phyloP scores from a whole-genome alignment of 2,329 filamentous ascomycete species.

The Fusarium coffeatum region DNA sequence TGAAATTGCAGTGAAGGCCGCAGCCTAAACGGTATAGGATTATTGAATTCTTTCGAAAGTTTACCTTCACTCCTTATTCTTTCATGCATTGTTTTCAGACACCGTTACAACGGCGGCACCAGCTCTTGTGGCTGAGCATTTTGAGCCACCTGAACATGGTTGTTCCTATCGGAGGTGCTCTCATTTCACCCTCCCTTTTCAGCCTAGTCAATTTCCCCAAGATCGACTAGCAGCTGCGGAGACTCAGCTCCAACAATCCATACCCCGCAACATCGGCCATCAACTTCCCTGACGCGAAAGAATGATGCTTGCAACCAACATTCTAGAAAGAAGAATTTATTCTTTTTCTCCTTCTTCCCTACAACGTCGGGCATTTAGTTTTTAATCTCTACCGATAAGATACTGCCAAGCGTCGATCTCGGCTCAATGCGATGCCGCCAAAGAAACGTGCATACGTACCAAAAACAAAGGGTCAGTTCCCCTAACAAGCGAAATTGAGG shows the following conservation, averaged over 20 bases:
- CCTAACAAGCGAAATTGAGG: neutral
- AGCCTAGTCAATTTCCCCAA: neutral
- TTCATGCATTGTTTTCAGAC: too few species aligned
- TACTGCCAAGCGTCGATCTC: constrained; percentile 19
- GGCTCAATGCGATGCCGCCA: constrained; percentile 34
- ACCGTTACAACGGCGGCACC: too few species aligned
- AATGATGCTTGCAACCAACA: constrained; percentile 20
- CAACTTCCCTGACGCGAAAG: neutral
- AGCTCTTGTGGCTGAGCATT: neutral
- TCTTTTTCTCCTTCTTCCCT: neutral
- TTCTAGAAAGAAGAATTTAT: neutral
- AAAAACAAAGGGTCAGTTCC: constrained; percentile 39
- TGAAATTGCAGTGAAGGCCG: too few species aligned
- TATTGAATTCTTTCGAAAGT: too few species aligned
- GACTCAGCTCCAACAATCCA: neutral
- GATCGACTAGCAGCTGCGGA: neutral
- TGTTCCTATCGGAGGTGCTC: constrained; percentile 10
- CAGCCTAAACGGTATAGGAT: too few species aligned
- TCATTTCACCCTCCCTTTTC: constrained; percentile 11
- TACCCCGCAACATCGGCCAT: constrained; percentile 15
- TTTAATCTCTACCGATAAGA: neutral
- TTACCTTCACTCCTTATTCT: too few species aligned
- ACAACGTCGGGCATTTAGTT: neutral
- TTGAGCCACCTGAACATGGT: too few species aligned
- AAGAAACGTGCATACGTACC: constrained; percentile 45